A percentile compares a stretch with the other conserved stretches of the same genome.
Evolutionary conservation across 352 stramenopile genomes (phyloP).

Genomic region (Globisporangium echinulatum): DNA sequence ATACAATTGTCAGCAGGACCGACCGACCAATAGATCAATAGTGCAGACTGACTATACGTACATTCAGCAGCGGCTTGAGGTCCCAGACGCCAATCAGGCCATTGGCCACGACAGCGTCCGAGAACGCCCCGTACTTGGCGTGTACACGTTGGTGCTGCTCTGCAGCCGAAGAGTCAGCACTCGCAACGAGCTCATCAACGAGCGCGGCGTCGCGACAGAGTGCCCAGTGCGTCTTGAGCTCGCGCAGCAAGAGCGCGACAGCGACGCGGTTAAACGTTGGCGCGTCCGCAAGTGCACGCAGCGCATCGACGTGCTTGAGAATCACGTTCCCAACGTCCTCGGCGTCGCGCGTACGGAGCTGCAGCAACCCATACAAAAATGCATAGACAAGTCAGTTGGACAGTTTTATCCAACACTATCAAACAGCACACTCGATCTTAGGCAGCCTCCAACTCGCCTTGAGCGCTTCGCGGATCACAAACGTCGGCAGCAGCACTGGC

Average conservation of each 20-base stretch:
- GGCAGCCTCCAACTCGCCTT: conserved; percentile 47
- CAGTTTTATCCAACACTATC: neutral
- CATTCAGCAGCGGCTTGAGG: conserved; percentile 64
- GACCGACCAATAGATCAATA: neutral
- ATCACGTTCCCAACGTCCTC: conserved; percentile 59
- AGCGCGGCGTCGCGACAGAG: conserved; percentile 47
- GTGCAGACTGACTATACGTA: conserved; percentile 15
- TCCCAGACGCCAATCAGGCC: conserved; percentile 47
- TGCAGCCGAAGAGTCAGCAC: neutral
- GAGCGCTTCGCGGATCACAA: conserved; percentile 58
- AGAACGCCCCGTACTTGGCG: conserved; percentile 35
- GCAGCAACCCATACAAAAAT: too few species aligned
- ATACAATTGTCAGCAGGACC: neutral
- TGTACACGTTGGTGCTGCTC: too few species aligned
- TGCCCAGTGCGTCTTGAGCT: conserved; percentile 50
- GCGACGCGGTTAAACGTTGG: conserved; percentile 45
- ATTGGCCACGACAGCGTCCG: conserved; percentile 16
- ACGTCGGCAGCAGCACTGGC: conserved; percentile 28
- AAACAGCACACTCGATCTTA: too few species aligned
- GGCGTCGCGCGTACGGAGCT: conserved; percentile 46
- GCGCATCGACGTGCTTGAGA: conserved; percentile 27
- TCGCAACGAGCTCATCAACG: conserved; percentile 40
- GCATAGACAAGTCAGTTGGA: too few species aligned
- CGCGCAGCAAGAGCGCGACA: conserved; percentile 47
- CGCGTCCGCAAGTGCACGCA: conserved; percentile 20